Evolutionary conservation across 805 yeast genomes (phyloP), one percentile per base, ranked within the genome.

Genomic region (Schwanniomyces occidentalis): DNA sequence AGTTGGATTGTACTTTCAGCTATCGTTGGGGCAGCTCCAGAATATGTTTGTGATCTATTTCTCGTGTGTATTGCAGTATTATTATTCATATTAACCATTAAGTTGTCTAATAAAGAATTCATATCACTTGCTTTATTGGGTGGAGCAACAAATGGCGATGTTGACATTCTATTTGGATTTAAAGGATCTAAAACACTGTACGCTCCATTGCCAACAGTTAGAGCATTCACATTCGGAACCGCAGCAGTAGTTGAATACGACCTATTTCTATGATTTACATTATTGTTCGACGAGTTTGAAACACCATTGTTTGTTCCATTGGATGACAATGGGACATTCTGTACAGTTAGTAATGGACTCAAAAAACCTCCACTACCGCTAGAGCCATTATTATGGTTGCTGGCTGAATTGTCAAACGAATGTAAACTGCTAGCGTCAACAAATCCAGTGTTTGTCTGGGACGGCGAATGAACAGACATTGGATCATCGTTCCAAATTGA

Each of bases 401-500:
- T 28, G 27, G 36, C 26, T 35, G 37, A 14, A 45, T 44, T 27
- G 17, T 35, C 40, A 27, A 35, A 41, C 3, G 51, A 48, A 18
- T 49, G 49, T 9, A 44, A 33, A 31, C 48, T 48, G 10, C 37
- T 30, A 23, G 38, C 40, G 17, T 51, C 56, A 25, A 50, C 27
- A 7, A 51, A 18, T 4, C 31, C 36, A 10, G 41, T 19, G 24
- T 34, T 30, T 14, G 38, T 42, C n/a, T 45, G 40, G 6, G 44
- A 39, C 7, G 45, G 42, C 5, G 50, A 42, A 26, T 45, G 54
- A 10, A 32, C 33, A 9, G 56, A 46, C 2, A 48, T 34, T 22
- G 51, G 45, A 30, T 71, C 75, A 46, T 73, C 80, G 42, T 75
- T 74, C 85, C 85, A 80, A 35, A 80, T 78, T 24, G 82, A 75